Percentiles rank a stretch among this genome's conserved stretches.
These are phyloP conservation scores for Aspergillus carbonarius DNA, from an alignment of 2,329 filamentous ascomycete species.

Conservation along the genomic window DNA sequence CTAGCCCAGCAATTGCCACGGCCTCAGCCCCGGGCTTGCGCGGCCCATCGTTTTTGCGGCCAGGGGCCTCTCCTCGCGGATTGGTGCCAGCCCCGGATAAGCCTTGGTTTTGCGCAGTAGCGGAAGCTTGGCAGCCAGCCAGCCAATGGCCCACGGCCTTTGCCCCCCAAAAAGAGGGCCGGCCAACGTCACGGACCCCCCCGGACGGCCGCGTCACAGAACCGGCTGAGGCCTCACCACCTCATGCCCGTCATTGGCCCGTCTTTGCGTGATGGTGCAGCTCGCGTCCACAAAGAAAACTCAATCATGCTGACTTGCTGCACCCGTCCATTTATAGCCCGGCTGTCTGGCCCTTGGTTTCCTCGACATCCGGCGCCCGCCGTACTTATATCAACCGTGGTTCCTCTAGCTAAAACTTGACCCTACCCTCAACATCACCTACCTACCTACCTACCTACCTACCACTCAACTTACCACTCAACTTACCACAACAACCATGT, in stretches of 20 bases:
- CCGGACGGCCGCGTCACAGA: conserved; percentile 19
- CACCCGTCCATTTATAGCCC: background rate
- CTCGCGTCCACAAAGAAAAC: background rate
- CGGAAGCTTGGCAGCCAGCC: conserved; percentile 18
- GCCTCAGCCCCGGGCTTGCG: conserved; percentile 17
- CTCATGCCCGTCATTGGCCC: conserved; percentile 8
- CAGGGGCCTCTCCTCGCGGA: background rate
- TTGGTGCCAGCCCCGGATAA: conserved; percentile 12
- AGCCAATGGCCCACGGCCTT: conserved; percentile 6
- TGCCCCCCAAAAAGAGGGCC: background rate
- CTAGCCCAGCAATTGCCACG: conserved; percentile 7
- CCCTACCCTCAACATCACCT: no score
- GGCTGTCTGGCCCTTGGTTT: background rate
- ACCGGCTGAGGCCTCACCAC: background rate
- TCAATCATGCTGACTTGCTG: background rate
- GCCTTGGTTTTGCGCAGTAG: conserved; percentile 19
- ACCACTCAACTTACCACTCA: no score
- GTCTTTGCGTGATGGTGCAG: conserved; percentile 13
- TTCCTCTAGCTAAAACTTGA: background rate
- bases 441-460: background rate
- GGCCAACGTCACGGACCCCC: conserved; percentile 4
- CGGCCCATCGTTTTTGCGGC: conserved; percentile 10
- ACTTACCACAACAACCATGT: conserved; percentile 8
- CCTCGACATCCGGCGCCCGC: background rate
- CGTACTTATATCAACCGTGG: background rate